Evolutionary conservation across 768 basidiomycete species (phyloP), one percentile per base, ranked within the genome.

Genomic region (Scleroderma bovista): DNA sequence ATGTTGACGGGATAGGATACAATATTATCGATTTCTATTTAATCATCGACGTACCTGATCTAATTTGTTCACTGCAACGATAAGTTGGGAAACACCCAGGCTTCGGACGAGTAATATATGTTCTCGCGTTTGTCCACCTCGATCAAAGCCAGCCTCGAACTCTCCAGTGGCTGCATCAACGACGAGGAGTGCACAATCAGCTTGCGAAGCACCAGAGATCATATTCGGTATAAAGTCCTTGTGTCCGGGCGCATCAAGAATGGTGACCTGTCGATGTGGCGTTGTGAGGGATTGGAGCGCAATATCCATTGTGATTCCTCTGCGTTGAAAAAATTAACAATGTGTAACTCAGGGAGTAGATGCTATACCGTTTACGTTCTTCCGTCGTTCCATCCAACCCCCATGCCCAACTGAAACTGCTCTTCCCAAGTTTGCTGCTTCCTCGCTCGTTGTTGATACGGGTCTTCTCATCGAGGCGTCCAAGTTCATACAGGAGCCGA

Each of bases 381-480:
- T 98, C 96, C 0, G 77, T 74, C 3, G 92, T 86, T 4, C 92
- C 94, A 63, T 99, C 96, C 31, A 99, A 73, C 36, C 90, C 88
- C 96, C 96, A 99, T 11, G 96, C 96, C 86, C 94, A 97, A 51
- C 88, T 91, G 61, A 99, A 99, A 58, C 92, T 95, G 52, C 86
- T 79, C 69, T 99, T 99, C 1, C 96, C 96, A 2, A 83, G 81
- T 65, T 88, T 93, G 51, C 75, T 82, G 55, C 92, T 94, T 32
- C 88, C 93, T 53, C 93, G 75, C 67, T 97, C 93, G 61, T 95
- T 97, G 12, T 84, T 81, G 34, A 79, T 70, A 47, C 84, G 80
- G 15, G 83, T 84, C 69, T 90, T 93, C 60, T 98, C 93, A 52
- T 88, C 87, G 44, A 97, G 64, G 56, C 79, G 76, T 13, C 96